These are phyloP conservation scores for Dothistroma septosporum DNA, from an alignment of 2,329 filamentous ascomycete genomes.

Conservation along the genomic window DNA sequence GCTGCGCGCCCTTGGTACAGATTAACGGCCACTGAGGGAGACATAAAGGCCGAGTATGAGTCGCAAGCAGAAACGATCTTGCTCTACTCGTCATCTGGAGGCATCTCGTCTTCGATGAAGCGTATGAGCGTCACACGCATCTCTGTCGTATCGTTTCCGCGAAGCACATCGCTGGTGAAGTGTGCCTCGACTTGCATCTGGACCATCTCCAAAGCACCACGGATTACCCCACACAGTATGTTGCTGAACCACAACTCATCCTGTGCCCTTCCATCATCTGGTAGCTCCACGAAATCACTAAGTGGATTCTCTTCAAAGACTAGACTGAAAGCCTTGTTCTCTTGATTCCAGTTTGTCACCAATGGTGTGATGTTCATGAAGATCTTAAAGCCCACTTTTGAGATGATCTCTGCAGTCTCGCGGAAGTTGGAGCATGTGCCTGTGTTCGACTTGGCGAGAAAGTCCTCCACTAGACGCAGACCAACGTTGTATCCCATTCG, in stretches of 20 bases:
- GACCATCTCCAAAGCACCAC: constrained; percentile 94
- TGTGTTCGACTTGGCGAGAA: constrained; percentile 89
- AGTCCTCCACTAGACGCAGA: constrained; percentile 91
- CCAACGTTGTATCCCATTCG: constrained; percentile 99
- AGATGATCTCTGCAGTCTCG: constrained; percentile 94
- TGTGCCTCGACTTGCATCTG: constrained; percentile 98
- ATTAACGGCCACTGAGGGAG: too few species aligned
- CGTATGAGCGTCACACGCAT: constrained; percentile 89
- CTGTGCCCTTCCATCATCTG: constrained; percentile 90
- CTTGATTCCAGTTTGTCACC: constrained; percentile 91
- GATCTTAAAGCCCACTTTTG: constrained; percentile 98
- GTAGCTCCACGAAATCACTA: constrained; percentile 94
- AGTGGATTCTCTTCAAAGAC: constrained; percentile 96
- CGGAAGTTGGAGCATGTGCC: constrained; percentile 87
- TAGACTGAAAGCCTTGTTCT: constrained; percentile 93
- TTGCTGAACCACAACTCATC: constrained; percentile 99
- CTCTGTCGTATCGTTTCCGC: constrained; percentile 93
- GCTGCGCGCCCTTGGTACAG: too few species aligned
- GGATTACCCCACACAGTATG: constrained; percentile 86
- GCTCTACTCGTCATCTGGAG: constrained; percentile 75
- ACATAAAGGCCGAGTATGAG: background rate
- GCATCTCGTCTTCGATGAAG: constrained; percentile 96
- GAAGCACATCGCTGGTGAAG: constrained; percentile 88
- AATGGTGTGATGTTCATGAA: constrained; percentile 95
- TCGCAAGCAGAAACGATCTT: background rate